Percentiles rank a stretch among this genome's conserved stretches.
Evolutionary conservation across 2,329 filamentous ascomycete genomes (phyloP).

Genomic region (Decorospora gaudefroyi): DNA sequence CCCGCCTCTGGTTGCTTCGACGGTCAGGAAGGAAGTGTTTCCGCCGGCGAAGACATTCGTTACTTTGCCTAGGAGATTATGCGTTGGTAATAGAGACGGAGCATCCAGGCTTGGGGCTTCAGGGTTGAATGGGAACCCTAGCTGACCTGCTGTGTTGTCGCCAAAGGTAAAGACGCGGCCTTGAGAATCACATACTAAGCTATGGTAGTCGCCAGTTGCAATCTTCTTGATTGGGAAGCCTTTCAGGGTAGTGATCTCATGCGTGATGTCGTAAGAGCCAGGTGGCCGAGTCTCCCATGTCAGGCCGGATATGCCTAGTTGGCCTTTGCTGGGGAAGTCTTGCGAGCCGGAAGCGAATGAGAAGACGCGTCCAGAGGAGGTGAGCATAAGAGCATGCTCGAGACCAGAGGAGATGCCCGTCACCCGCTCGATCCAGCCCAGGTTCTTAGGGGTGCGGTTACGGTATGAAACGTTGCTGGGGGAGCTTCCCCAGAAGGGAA

Average conservation of each 20-base stretch:
- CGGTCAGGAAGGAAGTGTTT: conserved; percentile 81
- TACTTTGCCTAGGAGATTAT: conserved; percentile 68
- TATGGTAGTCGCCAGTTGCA: conserved; percentile 86
- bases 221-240: conserved; percentile 74
- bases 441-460: conserved; percentile 65
- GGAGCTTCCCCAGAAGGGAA: conserved; percentile 72
- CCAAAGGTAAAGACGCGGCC: conserved; percentile 86
- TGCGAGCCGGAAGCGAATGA: conserved; percentile 80
- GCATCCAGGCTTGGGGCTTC: conserved; percentile 67
- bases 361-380: conserved; percentile 82
- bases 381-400: conserved; percentile 85
- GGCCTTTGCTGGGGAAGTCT: conserved; percentile 78
- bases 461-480: conserved; percentile 71
- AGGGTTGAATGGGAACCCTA: conserved; percentile 74
- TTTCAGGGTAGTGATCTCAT: conserved; percentile 74
- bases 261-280: conserved; percentile 78
- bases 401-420: conserved; percentile 75
- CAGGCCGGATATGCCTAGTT: conserved; percentile 83
- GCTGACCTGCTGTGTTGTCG: conserved; percentile 87
- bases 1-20: conserved; percentile 71
- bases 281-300: conserved; percentile 76
- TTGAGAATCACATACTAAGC: conserved; percentile 72
- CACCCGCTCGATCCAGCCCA: conserved; percentile 73
- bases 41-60: conserved; percentile 85
- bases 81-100: conserved; percentile 71